phyloP scores from a whole-genome alignment of 768 basidiomycete species.

The Suillus subalutaceus region DNA sequence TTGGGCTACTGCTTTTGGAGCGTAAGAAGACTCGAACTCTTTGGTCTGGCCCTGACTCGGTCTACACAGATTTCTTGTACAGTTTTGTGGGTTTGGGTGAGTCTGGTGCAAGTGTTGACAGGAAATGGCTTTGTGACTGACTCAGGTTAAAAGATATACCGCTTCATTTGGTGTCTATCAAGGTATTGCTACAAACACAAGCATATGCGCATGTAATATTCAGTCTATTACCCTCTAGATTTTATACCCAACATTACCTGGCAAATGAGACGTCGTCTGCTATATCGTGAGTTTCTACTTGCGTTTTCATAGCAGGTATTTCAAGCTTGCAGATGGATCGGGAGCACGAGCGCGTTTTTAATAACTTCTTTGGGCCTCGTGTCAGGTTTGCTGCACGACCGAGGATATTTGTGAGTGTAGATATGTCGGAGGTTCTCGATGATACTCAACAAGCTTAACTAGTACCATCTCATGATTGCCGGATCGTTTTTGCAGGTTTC shows the following conservation, averaged over 20 bases:
- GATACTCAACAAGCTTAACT: background rate
- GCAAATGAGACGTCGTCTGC: constrained; percentile 1
- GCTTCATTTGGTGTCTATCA: background rate
- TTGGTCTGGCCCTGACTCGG: no score
- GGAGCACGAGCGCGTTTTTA: background rate
- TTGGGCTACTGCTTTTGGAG: constrained; percentile 3
- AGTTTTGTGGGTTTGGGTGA: background rate
- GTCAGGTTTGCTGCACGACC: background rate
- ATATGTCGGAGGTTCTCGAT: background rate
- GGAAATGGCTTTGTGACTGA: background rate
- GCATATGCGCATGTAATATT: background rate
- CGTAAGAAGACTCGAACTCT: background rate
- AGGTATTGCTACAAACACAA: background rate
- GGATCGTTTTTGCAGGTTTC: constrained; percentile 31
- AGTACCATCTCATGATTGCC: constrained; percentile 19
- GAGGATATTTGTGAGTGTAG: constrained; percentile 4
- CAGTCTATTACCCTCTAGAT: background rate
- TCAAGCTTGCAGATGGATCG: background rate
- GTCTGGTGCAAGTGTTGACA: background rate
- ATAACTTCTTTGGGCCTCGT: background rate
- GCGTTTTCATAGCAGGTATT: background rate
- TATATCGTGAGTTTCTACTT: constrained; percentile 5
- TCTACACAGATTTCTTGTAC: background rate
- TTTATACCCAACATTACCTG: background rate
- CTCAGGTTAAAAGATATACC: background rate